Evolutionary conservation across 805 yeast genomes (phyloP), one percentile per base, ranked within the genome.

Genomic region (Komagataella populi): DNA sequence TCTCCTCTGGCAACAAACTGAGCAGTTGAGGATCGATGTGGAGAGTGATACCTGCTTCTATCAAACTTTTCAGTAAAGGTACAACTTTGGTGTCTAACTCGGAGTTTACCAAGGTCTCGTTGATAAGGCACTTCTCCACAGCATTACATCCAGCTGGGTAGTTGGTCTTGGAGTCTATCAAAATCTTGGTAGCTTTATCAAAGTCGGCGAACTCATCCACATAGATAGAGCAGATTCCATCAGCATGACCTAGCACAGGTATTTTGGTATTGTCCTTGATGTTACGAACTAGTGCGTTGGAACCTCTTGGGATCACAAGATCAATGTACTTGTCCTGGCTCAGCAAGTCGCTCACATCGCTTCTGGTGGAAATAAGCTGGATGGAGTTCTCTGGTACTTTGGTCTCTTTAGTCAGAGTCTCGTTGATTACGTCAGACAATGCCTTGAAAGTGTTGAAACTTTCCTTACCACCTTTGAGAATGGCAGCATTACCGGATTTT

Each of bases 121-220:
- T 76, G 48, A 95, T 67, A 52, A 93, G 73, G 30, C 93, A 67
- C 39, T 93, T 87, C 66, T 93, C 99, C 51, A 80, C 91, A 6
- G 99, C 97, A 64, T 93, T 93, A 67, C 99, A 93, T n/a, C 96
- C 99, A 10, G 99, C 99, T 49, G 98, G 97, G 64, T 93, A 93
- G 66, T 89, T 90, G 0, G 96, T 88, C 68, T 93, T 93, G 4
- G 96, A 77, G 66, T 93, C 99, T 23, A 87, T 77, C 4, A 81
- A 73, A 30, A 93, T 79, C 52, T 79, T 78, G 39, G 76, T 72
- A 0, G 97, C 95, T 78, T 87, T 89, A 12, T 66, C 77, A 10
- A 86, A 55, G 60, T 89, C 91, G 5, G 93, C 93, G 49, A 77
- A 80, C 52, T 76, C 77, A 64, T 90, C 95, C 23, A 91, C 73